Evolutionary conservation across 371 early-diverging fungal species (phyloP).

Genomic region (Circinella minor): DNA sequence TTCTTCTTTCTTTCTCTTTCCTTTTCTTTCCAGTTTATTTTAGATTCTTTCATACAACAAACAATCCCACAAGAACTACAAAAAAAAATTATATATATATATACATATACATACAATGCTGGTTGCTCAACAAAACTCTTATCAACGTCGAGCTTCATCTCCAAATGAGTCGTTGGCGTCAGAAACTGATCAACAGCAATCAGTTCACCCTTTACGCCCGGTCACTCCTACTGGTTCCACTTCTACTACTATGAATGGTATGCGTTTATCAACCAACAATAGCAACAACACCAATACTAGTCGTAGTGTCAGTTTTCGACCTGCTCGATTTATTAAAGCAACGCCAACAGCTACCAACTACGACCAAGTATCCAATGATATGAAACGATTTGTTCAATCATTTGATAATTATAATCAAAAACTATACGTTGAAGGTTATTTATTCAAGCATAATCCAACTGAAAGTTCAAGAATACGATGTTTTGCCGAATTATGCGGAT

Average conservation of each 20-base stretch:
- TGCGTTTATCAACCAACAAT: not conserved
- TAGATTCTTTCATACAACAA: not conserved
- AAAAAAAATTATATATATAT: not conserved
- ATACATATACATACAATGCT: conserved; percentile 8
- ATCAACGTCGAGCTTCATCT: conserved; percentile 25
- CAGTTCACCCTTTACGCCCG: not conserved
- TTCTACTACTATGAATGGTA: not conserved
- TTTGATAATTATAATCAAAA: conserved; percentile 67
- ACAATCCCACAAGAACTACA: not conserved
- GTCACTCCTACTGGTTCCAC: not conserved
- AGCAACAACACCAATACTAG: not conserved
- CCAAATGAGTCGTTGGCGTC: conserved; percentile 7
- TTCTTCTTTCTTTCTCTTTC: not conserved
- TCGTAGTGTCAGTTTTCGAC: conserved; percentile 25
- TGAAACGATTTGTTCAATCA: conserved; percentile 35
- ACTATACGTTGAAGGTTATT: conserved; percentile 71
- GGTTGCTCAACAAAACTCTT: conserved; percentile 10
- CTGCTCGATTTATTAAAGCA: conserved; percentile 26
- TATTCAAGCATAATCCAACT: conserved; percentile 63
- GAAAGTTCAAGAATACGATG: conserved; percentile 63
- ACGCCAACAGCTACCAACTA: not conserved
- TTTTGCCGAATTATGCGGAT: conserved; percentile 74
- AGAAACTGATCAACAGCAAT: conserved; percentile 1
- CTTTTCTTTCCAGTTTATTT: not conserved
- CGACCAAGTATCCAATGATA: conserved; percentile 9